phyloP scores from a whole-genome alignment of 2,329 filamentous ascomycete species.

The Aspergillus sergii region DNA sequence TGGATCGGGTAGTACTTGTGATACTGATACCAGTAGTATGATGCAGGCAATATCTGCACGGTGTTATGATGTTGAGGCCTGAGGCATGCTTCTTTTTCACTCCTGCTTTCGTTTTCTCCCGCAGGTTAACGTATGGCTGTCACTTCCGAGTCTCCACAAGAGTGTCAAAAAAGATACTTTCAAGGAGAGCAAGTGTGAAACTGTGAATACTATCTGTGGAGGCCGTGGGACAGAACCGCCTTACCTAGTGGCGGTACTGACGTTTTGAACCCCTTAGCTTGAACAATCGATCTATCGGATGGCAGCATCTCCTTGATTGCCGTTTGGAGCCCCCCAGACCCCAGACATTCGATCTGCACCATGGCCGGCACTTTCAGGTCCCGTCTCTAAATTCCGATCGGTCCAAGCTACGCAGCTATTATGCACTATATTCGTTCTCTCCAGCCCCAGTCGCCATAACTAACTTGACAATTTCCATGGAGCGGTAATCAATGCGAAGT shows the following conservation, averaged over 20 bases:
- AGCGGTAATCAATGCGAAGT: neutral
- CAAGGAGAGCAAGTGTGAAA: neutral
- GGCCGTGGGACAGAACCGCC: neutral
- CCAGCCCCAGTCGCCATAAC: neutral
- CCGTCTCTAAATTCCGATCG: slow-evolving; percentile 26
- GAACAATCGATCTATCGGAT: neutral
- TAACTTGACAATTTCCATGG: neutral
- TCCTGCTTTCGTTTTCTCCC: no score
- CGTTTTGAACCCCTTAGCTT: neutral
- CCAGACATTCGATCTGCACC: slow-evolving; percentile 4
- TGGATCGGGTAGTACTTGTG: neutral
- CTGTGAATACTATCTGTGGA: neutral
- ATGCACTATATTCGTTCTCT: slow-evolving; percentile 14
- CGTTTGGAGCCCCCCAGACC: slow-evolving; percentile 1
- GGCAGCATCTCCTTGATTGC: neutral
- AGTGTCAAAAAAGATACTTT: neutral
- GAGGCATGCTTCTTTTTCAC: no score
- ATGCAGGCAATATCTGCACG: no score
- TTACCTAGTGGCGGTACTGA: neutral
- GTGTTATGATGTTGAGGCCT: no score
- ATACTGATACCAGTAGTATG: no score
- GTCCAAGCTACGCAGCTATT: neutral
- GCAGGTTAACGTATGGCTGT: no score
- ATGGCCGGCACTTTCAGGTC: slow-evolving; percentile 31
- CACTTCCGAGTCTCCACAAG: neutral